A percentile compares a stretch with the other conserved stretches of the same genome.
Conservation (phyloP, 2,329 filamentous ascomycete genomes). For the Fusarium sp. region DNA sequence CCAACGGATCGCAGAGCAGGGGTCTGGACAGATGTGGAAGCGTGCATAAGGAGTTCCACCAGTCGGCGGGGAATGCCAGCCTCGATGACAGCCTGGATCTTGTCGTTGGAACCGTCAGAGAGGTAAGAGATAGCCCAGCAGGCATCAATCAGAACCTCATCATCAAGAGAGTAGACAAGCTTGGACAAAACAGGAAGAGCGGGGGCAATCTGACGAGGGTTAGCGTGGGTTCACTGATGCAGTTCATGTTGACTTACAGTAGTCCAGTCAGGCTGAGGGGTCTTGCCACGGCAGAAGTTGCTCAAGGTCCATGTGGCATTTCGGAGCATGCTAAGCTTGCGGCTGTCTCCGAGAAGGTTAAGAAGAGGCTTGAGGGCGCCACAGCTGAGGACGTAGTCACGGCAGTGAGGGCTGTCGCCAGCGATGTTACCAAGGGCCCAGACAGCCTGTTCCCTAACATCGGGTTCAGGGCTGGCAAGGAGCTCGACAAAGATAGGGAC, state of each 20-base stretch:
- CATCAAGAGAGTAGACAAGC: conserved; percentile 97
- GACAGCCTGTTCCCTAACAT: conserved; percentile 97
- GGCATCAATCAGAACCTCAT: conserved; percentile 97
- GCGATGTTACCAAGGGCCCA: conserved; percentile 99
- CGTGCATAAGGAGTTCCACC: conserved; percentile 97
- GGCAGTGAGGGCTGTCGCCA: conserved; percentile 96
- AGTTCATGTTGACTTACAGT: conserved; percentile 71
- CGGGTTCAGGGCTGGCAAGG: conserved; percentile 92
- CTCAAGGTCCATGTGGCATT: conserved; percentile 99
- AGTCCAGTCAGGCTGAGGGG: conserved; percentile 96
- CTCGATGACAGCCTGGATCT: conserved; percentile 99
- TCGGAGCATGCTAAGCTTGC: conserved; percentile 98
- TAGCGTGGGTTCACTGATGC: conserved; percentile 9
- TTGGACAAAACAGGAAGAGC: conserved; percentile 95
- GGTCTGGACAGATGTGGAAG: conserved; percentile 97
- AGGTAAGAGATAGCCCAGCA: conserved; percentile 99
- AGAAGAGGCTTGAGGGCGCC: conserved; percentile 93
- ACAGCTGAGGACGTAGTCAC: conserved; percentile 93
- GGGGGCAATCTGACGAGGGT: conserved; percentile 78
- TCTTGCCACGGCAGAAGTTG: conserved; percentile 99
- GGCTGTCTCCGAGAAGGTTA: conserved; percentile 91
- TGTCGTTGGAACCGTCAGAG: conserved; percentile 97
- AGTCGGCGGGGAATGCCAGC: conserved; percentile 95
- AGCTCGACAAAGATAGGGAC: conserved; percentile 99
- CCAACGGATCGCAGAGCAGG: conserved; percentile 96